phyloP scores from a whole-genome alignment of 2,329 filamentous ascomycete species.

The Diplodia intermedia region DNA sequence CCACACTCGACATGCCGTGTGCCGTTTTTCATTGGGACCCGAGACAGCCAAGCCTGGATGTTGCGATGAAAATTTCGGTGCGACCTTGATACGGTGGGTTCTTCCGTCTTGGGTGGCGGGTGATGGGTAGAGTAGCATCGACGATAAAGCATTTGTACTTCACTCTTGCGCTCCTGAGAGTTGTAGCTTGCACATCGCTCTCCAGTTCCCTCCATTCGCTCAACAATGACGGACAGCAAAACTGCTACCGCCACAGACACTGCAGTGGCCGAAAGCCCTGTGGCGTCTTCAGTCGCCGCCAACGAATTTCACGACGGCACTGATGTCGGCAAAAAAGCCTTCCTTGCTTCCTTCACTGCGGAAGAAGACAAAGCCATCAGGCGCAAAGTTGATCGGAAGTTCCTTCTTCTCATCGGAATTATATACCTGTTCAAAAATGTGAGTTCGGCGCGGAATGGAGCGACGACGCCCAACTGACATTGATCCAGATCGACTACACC shows the following conservation, averaged over 20 bases:
- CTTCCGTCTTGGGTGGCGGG: constrained; percentile 17
- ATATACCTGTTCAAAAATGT: constrained; percentile 41
- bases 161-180: neutral
- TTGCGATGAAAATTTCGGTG: neutral
- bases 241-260: neutral
- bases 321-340: constrained; percentile 36
- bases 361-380: constrained; percentile 40
- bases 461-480: neutral
- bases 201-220: neutral
- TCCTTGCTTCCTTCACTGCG: constrained; percentile 38
- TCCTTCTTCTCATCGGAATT: constrained; percentile 38
- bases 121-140: neutral
- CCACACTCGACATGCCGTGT: neutral
- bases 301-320: constrained; percentile 28
- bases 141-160: constrained; percentile 8
- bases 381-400: constrained; percentile 39
- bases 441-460: neutral
- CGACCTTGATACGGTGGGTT: constrained; percentile 3
- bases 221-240: constrained; percentile 13
- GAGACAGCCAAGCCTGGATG: neutral
- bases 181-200: neutral
- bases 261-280: constrained; percentile 5
- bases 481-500: constrained; percentile 38
- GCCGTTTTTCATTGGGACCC: neutral
- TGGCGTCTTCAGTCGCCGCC: neutral